Evolutionary conservation across 352 stramenopile species (phyloP).

Genomic region (Phytophthora idaei): DNA sequence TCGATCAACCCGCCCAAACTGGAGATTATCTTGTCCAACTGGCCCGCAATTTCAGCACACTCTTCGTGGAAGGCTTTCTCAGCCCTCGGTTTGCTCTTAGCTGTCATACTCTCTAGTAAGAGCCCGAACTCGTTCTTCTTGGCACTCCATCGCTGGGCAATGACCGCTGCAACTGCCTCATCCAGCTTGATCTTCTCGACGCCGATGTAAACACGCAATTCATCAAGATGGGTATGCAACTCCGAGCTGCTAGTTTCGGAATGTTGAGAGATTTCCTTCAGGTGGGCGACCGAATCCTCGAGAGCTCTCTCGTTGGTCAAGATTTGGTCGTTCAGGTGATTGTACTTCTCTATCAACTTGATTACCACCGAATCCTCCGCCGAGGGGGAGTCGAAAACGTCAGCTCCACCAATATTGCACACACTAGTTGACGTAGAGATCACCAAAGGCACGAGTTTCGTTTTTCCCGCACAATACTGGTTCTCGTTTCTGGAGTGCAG

Average conservation of each 20-base stretch:
- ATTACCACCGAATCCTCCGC: conserved; percentile 18
- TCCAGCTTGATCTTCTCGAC: conserved; percentile 32
- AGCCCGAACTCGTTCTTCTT: conserved; percentile 4
- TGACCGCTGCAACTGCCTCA: conserved; percentile 15
- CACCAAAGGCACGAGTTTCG: not conserved
- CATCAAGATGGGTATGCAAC: conserved; percentile 37
- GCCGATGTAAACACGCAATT: conserved; percentile 38
- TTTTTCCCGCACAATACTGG: no score
- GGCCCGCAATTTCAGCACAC: conserved; percentile 17
- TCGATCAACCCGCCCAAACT: not conserved
- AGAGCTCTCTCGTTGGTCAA: conserved; percentile 43
- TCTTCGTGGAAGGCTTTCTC: conserved; percentile 26
- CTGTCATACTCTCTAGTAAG: conserved; percentile 13
- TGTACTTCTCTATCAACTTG: conserved; percentile 35
- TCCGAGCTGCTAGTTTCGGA: conserved; percentile 25
- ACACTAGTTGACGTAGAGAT: not conserved
- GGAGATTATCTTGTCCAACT: conserved; percentile 13
- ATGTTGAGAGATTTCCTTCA: conserved; percentile 27
- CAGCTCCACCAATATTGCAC: not conserved
- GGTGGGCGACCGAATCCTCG: conserved; percentile 26
- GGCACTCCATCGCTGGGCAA: conserved; percentile 16
- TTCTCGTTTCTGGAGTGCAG: no score
- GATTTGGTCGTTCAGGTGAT: conserved; percentile 37
- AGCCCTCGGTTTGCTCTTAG: conserved; percentile 16
- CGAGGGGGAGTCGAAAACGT: not conserved